Conservation (phyloP, 73 alveolate genomes). For the Symbiodinium natans region DNA sequence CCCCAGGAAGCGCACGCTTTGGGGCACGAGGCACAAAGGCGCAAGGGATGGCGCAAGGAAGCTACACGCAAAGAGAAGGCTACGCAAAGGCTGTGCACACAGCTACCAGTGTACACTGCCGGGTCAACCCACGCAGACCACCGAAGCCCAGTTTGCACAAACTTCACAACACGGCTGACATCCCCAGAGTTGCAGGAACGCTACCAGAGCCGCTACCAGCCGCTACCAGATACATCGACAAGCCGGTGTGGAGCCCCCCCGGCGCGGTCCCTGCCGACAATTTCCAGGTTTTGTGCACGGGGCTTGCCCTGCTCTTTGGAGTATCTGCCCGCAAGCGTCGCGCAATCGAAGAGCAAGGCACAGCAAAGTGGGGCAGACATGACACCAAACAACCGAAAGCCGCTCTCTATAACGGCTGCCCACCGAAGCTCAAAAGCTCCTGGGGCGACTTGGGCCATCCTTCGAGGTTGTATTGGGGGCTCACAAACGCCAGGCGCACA, state of each 20-base stretch:
- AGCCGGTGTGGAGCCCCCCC: too few species aligned
- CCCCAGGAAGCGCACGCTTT: background rate
- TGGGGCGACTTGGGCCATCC: too few species aligned
- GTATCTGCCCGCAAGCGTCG: background rate
- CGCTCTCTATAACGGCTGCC: too few species aligned
- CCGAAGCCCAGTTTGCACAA: background rate
- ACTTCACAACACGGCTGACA: background rate
- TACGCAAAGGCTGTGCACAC: too few species aligned
- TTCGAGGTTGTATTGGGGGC: too few species aligned
- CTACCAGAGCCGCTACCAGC: too few species aligned
- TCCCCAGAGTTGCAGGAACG: background rate
- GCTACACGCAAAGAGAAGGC: background rate
- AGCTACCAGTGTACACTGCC: too few species aligned
- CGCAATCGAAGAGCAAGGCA: background rate
- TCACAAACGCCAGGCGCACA: background rate
- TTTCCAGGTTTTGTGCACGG: conserved; percentile 20
- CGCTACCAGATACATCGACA: too few species aligned
- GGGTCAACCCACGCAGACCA: background rate
- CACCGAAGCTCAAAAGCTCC: too few species aligned
- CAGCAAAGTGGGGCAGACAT: too few species aligned
- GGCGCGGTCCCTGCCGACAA: conserved; percentile 70
- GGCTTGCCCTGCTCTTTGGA: conserved; percentile 82
- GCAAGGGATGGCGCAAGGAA: background rate
- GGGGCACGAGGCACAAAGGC: background rate
- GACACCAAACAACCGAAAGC: too few species aligned